These are phyloP conservation scores for Acanthamoeba divionensis DNA, from an alignment of 208 protist species.

Conservation along the genomic window DNA sequence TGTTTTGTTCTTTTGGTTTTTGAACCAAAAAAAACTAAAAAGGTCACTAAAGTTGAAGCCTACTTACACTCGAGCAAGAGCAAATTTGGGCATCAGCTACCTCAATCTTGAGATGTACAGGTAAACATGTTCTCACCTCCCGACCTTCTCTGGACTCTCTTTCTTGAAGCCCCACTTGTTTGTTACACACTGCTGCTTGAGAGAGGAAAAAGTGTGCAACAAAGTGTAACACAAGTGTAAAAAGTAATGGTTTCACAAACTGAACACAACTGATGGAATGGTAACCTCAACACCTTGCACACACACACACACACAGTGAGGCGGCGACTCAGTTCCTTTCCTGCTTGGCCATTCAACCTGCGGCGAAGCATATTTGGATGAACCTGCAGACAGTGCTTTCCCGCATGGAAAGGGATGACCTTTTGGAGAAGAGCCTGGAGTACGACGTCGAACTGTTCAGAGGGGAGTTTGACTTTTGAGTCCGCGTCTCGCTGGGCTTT, in stretches of 20 bases:
- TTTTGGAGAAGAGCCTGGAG: conserved; percentile 20
- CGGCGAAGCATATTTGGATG: conserved; percentile 70
- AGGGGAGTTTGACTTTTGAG: conserved; percentile 71
- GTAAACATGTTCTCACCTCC: no score
- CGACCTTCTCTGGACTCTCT: background rate
- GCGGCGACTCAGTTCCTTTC: conserved; percentile 67
- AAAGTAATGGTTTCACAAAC: no score
- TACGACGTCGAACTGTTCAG: conserved; percentile 69
- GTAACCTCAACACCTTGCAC: background rate
- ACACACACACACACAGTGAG: no score
- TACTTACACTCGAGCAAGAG: conserved; percentile 59
- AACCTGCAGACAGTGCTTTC: conserved; percentile 64
- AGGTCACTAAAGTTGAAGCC: conserved; percentile 35
- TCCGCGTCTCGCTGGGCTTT: no score
- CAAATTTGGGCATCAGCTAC: conserved; percentile 75
- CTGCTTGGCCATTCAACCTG: conserved; percentile 62
- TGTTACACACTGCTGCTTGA: no score
- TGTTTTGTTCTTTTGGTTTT: background rate
- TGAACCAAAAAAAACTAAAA: background rate
- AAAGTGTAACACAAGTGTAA: no score
- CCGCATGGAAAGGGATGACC: conserved; percentile 65
- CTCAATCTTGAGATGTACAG: conserved; percentile 64
- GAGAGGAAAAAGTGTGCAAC: no score
- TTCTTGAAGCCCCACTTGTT: background rate
- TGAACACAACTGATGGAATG: background rate